Conservation (phyloP, 202 grass and related monocot genomes). For the Brachypodium distachyon region DNA sequence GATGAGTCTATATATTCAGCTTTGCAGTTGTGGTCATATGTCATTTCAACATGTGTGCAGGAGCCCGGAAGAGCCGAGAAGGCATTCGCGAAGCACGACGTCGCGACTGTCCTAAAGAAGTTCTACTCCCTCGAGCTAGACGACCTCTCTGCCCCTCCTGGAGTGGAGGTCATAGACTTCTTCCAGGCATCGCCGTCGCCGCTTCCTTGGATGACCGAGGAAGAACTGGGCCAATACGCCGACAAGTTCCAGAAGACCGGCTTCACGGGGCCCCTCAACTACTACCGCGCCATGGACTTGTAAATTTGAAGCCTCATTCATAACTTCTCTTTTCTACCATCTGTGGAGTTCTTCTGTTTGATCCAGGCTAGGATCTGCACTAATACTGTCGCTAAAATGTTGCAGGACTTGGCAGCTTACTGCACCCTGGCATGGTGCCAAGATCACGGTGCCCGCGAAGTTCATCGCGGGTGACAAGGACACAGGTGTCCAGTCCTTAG, state of each 20-base stretch:
- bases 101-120: not conserved
- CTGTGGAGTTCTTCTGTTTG: not conserved
- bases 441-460: slow-evolving; percentile 35
- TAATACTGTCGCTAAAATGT: not conserved
- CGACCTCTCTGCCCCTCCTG: slow-evolving; percentile 18
- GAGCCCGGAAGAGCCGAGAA: not conserved
- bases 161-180: slow-evolving; percentile 59
- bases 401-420: slow-evolving; percentile 40
- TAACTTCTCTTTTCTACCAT: not conserved
- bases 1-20: no score
- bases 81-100: not conserved
- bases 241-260: slow-evolving; percentile 53
- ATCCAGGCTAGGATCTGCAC: not conserved
- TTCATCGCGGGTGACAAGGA: slow-evolving; percentile 36
- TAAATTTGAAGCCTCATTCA: no score
- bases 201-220: slow-evolving; percentile 36
- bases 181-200: slow-evolving; percentile 16
- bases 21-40: no score
- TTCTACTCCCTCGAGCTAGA: not conserved
- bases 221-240: slow-evolving; percentile 32
- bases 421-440: slow-evolving; percentile 33
- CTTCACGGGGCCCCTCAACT: slow-evolving; percentile 52
- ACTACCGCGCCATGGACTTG: slow-evolving; percentile 38
- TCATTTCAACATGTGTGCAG: no score
- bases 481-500: slow-evolving; percentile 4